Evolutionary conservation across 1,139 yeast species (phyloP), one percentile per base, ranked within the genome.

Genomic region (Magnusiomyces paraingens): DNA sequence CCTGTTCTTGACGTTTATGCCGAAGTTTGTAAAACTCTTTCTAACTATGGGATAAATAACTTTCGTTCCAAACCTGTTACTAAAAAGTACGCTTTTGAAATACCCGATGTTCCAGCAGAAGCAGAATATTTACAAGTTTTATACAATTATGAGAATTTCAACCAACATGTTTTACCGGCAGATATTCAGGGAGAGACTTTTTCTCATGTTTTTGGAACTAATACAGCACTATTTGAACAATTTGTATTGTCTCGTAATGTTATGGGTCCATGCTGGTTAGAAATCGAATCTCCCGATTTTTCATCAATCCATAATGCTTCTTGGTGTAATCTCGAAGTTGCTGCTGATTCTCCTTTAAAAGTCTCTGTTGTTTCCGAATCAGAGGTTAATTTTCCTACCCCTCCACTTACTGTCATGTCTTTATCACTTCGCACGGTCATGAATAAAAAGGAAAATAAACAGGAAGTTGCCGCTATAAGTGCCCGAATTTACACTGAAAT

Each of bases 191-290:
- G 97, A 56, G 83, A 80, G 52, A 86, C 95, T 0, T 91, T 87
- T 66, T 73, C 78, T 21, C 86, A 80, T 57, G 88, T 89, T 2
- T 90, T 91, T 71, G 99, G 99, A 49, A 76, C 89, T 3, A 80
- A 77, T 57, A 72, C 94, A 2, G 78, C 78, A 55, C 75, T 88
- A 43, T 90, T 93, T 69, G 99, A 93, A 71, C 79, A 89, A 14
- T 89, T 93, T 70, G 95, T 89, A 12, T 66, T 90, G 35, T 88
- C 86, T 66, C 79, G 87, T 62, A 83, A 85, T 60, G 77, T 93
- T 45, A 90, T 90, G 96, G 99, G 99, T 4, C 99, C 99, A 1
- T 90, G 99, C 66, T 93, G 99, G 99, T 73, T 93, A 52, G 85
- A 85, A 53, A 75, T 94, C 50, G 73, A 77, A 45, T 76, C 79